phyloP scores from a whole-genome alignment of 257 asterid species.

The Rauvolfia tetraphylla region DNA sequence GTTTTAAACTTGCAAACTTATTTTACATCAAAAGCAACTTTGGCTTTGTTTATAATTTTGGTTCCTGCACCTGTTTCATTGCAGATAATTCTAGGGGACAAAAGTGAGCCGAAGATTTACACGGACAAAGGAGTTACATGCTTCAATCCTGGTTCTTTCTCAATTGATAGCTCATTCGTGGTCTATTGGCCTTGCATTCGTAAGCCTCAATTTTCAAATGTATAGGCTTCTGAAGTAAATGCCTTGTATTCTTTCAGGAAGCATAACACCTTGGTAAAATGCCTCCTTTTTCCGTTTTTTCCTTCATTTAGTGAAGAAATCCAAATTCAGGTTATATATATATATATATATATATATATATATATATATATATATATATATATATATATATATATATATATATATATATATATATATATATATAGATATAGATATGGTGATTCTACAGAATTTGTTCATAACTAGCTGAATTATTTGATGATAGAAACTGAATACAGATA shows the following conservation, averaged over 20 bases:
- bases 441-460: no score
- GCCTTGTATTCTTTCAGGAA: not conserved
- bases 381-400: no score
- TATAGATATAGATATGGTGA: no score
- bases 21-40: not conserved
- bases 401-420: no score
- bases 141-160: conserved; percentile 95
- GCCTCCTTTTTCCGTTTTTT: no score
- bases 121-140: conserved; percentile 77
- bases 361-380: no score
- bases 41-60: not conserved
- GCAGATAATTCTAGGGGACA: conserved; percentile 92
- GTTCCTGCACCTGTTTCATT: conserved; percentile 3
- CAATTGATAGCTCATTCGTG: conserved; percentile 70
- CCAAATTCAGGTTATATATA: no score
- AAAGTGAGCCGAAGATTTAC: conserved; percentile 86
- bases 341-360: no score
- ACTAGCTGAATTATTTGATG: no score
- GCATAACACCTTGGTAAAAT: not conserved
- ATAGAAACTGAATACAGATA: no score
- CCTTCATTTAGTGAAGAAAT: no score
- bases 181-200: conserved; percentile 85
- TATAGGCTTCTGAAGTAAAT: conserved; percentile 29
- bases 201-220: conserved; percentile 78
- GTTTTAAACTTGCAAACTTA: not conserved